Conservation (phyloP, 768 basidiomycete genomes). For the Gloeopeniophorella convolvens region DNA sequence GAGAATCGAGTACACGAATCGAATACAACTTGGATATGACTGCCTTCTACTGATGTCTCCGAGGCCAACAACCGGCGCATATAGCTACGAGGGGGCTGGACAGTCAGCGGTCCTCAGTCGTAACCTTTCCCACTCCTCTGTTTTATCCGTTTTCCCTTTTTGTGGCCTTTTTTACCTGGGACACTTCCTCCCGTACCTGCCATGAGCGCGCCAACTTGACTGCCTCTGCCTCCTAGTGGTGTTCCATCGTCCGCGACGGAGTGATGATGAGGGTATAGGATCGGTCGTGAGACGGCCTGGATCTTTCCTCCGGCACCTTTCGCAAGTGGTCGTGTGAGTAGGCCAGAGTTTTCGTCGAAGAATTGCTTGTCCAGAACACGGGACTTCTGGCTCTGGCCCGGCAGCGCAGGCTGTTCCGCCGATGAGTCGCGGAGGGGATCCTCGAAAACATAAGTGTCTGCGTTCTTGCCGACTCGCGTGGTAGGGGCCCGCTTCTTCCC, state of each 20-base stretch:
- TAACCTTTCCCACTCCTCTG: constrained; percentile 93
- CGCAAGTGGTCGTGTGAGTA: constrained; percentile 57
- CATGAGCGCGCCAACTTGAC: constrained; percentile 38
- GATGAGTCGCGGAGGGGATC: constrained; percentile 11
- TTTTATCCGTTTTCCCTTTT: constrained; percentile 74
- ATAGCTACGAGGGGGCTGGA: too few species aligned
- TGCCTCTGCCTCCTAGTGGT: constrained; percentile 39
- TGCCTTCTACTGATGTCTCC: too few species aligned
- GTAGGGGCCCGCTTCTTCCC: constrained; percentile 87
- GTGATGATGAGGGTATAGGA: constrained; percentile 80
- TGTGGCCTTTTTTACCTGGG: constrained; percentile 76
- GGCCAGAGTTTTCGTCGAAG: constrained; percentile 52
- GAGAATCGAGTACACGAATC: too few species aligned
- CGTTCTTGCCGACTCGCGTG: constrained; percentile 77
- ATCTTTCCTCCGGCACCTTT: constrained; percentile 53
- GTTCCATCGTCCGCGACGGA: constrained; percentile 72
- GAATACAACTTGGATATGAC: too few species aligned
- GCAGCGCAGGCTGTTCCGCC: constrained; percentile 2
- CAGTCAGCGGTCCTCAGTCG: constrained; percentile 46
- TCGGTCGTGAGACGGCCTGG: constrained; percentile 55
- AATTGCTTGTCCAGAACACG: constrained; percentile 74
- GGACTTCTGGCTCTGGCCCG: constrained; percentile 44
- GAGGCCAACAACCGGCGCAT: too few species aligned
- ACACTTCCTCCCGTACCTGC: constrained; percentile 31
- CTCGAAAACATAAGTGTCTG: constrained; percentile 56